These are phyloP conservation scores for Protomyces macrosporus DNA, from an alignment of 1,139 yeast genomes.

Conservation along the genomic window DNA sequence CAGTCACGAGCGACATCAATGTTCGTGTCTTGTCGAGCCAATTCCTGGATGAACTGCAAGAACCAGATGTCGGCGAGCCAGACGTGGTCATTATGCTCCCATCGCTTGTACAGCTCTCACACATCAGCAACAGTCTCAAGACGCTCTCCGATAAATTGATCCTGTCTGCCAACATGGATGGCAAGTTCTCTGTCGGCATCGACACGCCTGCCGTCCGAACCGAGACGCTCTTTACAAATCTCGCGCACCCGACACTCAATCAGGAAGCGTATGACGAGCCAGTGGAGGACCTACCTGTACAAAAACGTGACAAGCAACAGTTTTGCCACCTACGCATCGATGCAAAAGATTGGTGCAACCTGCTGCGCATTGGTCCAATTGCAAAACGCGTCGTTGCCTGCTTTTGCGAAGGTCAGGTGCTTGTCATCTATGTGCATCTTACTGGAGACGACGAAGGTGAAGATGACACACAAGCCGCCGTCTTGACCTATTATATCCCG, in stretches of 20 bases:
- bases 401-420: conserved; percentile 36
- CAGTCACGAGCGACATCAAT: conserved; percentile 28
- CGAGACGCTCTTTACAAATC: conserved; percentile 35
- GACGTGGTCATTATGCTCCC: conserved; percentile 33
- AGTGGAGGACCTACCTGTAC: conserved; percentile 13
- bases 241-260: conserved; percentile 33
- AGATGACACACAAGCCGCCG: conserved; percentile 28
- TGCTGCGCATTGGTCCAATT: conserved; percentile 36
- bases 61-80: conserved; percentile 35
- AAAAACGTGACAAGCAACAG: conserved; percentile 28
- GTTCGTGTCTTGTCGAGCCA: conserved; percentile 28
- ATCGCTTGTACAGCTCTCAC: conserved; percentile 32
- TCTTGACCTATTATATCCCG: conserved; percentile 32
- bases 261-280: conserved; percentile 27
- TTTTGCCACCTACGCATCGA: conserved; percentile 34
- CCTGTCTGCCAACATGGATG: conserved; percentile 34
- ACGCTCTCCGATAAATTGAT: conserved; percentile 34
- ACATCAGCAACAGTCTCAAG: conserved; percentile 35
- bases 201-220: conserved; percentile 35
- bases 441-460: conserved; percentile 34
- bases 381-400: conserved; percentile 39
- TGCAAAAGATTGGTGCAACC: conserved; percentile 39
- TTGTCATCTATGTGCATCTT: conserved; percentile 39
- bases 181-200: conserved; percentile 35
- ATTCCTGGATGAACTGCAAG: conserved; percentile 30